Evolutionary conservation across 768 basidiomycete genomes (phyloP).

Genomic region (Tricholoma hemisulphureum): DNA sequence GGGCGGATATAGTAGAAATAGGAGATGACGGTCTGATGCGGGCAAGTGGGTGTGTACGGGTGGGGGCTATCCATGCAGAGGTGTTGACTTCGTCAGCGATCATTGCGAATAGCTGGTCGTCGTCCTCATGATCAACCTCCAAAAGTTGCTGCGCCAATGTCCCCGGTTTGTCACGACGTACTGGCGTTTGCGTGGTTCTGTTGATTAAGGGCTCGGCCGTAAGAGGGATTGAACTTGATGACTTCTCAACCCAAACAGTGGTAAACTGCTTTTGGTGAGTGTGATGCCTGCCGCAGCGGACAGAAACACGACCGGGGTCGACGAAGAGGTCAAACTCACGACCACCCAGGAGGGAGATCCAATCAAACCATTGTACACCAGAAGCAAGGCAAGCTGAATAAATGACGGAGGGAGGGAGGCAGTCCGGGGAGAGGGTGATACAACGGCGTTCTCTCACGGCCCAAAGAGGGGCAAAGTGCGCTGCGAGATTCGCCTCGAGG

Average conservation of each 20-base stretch:
- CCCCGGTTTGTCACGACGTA: constrained; percentile 33
- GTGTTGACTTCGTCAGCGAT: constrained; percentile 69
- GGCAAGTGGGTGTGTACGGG: constrained; percentile 56
- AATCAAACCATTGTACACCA: constrained; percentile 77
- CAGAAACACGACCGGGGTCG: constrained; percentile 75
- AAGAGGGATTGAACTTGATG: constrained; percentile 29
- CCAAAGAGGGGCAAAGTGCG: constrained; percentile 70
- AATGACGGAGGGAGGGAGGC: constrained; percentile 68
- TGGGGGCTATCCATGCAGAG: constrained; percentile 68
- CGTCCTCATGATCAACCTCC: constrained; percentile 69
- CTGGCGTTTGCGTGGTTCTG: constrained; percentile 17
- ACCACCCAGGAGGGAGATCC: constrained; percentile 69
- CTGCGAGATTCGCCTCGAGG: constrained; percentile 71
- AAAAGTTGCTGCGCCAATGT: constrained; percentile 75
- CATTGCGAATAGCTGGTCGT: constrained; percentile 70
- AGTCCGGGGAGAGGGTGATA: constrained; percentile 67
- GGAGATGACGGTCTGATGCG: constrained; percentile 55
- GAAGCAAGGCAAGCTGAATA: constrained; percentile 69
- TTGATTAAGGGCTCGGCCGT: constrained; percentile 17
- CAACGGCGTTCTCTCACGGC: constrained; percentile 63
- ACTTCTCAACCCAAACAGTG: constrained; percentile 68
- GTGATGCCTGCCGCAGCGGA: constrained; percentile 50
- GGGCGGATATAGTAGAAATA: constrained; percentile 56
- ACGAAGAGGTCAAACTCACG: constrained; percentile 77
- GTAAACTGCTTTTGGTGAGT: constrained; percentile 40